Evolutionary conservation across 139 green algal genomes (phyloP).

Genomic region (Closterium sp.): DNA sequence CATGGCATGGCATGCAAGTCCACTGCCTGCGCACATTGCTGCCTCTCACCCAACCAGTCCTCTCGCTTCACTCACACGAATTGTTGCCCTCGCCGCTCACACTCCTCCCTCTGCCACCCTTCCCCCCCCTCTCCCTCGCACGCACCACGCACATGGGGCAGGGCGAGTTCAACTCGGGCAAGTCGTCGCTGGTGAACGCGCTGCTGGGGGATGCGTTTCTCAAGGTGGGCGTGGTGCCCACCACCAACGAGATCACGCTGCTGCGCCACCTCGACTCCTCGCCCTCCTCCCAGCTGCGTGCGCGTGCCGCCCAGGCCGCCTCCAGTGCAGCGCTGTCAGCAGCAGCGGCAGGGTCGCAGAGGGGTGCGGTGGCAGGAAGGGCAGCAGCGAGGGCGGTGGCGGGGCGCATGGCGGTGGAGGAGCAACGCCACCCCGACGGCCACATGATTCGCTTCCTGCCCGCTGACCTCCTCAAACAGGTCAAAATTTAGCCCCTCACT

Average conservation of each 20-base stretch:
- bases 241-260: conserved; percentile 98
- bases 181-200: conserved; percentile 91
- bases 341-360: conserved; percentile 6
- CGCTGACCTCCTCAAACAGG: conserved; percentile 69
- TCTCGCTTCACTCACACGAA: background rate
- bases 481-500: background rate
- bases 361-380: background rate
- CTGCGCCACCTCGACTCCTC: conserved; percentile 66
- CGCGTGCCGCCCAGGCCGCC: background rate
- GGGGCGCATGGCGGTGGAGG: background rate
- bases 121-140: conserved; percentile 24
- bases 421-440: conserved; percentile 71
- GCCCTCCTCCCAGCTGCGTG: background rate
- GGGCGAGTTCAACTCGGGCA: conserved; percentile 93
- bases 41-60: background rate
- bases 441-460: conserved; percentile 75
- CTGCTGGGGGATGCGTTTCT: conserved; percentile 81
- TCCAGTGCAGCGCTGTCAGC: background rate
- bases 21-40: background rate
- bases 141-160: conserved; percentile 51
- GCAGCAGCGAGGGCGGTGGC: conserved; percentile 13
- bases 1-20: too few relatives aligned
- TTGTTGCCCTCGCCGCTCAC: background rate
- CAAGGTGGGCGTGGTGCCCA: conserved; percentile 90
- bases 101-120: background rate